A percentile compares a stretch with the other conserved stretches of the same genome.
These are phyloP conservation scores for Vicia faba DNA, from an alignment of 306 rosid genomes.

Conservation along the genomic window DNA sequence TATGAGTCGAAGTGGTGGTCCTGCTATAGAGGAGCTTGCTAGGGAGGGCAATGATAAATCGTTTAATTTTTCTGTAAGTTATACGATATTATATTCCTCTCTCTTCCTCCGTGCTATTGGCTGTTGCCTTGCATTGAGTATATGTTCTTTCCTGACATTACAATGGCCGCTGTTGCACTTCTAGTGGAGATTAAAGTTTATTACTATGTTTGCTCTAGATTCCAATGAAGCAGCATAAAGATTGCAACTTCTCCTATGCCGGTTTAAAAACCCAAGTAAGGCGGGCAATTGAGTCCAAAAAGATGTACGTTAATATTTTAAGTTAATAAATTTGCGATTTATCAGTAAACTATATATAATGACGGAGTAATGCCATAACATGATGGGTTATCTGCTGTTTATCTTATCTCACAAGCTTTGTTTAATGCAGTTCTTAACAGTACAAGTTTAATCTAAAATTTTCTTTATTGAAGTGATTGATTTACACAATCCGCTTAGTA, in stretches of 20 bases:
- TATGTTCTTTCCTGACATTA: conserved; percentile 34
- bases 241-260: conserved; percentile 95
- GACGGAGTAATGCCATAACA: conserved; percentile 22
- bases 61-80: conserved; percentile 74
- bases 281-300: conserved; percentile 81
- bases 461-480: conserved; percentile 8
- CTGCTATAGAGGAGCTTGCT: conserved; percentile 95
- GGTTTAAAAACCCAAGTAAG: conserved; percentile 98
- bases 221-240: conserved; percentile 99
- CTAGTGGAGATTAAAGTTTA: conserved; percentile 38
- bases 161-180: conserved; percentile 14
- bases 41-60: conserved; percentile 77
- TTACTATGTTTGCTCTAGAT: conserved; percentile 46
- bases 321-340: conserved; percentile 27
- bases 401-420: conserved; percentile 13
- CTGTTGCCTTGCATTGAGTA: conserved; percentile 6
- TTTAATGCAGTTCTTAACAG: conserved; percentile 18
- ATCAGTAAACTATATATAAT: background rate
- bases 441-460: conserved; percentile 12
- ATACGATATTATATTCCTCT: conserved; percentile 4
- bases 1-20: conserved; percentile 96
- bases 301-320: conserved; percentile 61
- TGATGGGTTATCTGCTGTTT: background rate
- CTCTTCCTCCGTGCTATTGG: background rate
- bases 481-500: conserved; percentile 15